A percentile compares a stretch with the other conserved stretches of the same genome.
phyloP scores from a whole-genome alignment of 495 filamentous ascomycete genomes.

The Lichina pygmaea region DNA sequence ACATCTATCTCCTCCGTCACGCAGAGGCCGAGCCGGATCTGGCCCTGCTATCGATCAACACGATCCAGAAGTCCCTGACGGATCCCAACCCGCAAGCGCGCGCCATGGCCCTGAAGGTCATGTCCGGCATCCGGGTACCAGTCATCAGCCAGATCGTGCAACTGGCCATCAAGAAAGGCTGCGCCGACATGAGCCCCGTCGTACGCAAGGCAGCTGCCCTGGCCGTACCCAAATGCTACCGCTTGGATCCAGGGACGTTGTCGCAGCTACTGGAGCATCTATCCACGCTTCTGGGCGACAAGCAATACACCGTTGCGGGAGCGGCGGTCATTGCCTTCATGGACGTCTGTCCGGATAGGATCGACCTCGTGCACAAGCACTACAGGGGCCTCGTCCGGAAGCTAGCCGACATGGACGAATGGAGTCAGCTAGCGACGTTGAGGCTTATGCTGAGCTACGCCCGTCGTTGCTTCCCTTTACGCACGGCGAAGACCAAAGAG shows the following conservation, averaged over 20 bases:
- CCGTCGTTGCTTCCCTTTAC: constrained; percentile 63
- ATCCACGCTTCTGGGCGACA: constrained; percentile 51
- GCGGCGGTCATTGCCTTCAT: constrained; percentile 74
- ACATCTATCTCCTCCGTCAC: constrained; percentile 90
- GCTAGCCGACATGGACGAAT: constrained; percentile 96
- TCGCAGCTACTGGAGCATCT: constrained; percentile 67
- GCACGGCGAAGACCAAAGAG: constrained; percentile 26
- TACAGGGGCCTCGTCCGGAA: constrained; percentile 67
- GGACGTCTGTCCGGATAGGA: constrained; percentile 62
- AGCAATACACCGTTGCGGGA: constrained; percentile 82
- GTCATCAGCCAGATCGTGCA: constrained; percentile 99
- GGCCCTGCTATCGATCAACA: constrained; percentile 87
- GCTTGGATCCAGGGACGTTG: constrained; percentile 63
- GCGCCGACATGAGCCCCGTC: constrained; percentile 77
- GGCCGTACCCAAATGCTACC: constrained; percentile 92
- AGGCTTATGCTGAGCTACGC: constrained; percentile 61
- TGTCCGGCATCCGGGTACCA: constrained; percentile 86
- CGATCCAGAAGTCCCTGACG: constrained; percentile 88
- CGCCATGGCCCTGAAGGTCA: constrained; percentile 72
- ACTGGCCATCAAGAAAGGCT: constrained; percentile 74
- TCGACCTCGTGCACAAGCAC: constrained; percentile 72
- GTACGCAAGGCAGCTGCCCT: constrained; percentile 82
- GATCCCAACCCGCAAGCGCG: constrained; percentile 75
- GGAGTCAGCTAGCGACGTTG: constrained; percentile 68
- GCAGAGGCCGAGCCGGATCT: constrained; percentile 88